These are phyloP conservation scores for Penicillium sp. DNA, from an alignment of 2,329 filamentous ascomycete species.

Conservation along the genomic window DNA sequence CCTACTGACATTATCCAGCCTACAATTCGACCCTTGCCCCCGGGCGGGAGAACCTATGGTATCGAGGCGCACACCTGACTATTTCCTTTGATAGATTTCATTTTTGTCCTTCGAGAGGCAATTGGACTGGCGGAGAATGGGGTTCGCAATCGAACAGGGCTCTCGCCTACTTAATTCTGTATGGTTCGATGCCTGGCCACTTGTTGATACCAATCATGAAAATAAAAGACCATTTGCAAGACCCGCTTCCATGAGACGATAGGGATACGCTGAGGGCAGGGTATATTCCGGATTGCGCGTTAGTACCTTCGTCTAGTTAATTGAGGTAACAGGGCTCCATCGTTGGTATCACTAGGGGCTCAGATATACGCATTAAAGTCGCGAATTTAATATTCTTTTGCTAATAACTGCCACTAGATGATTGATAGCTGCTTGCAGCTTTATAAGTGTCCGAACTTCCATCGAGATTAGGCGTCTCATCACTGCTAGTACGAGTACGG, in stretches of 20 bases:
- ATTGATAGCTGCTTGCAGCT: not conserved
- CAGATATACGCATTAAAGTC: not conserved
- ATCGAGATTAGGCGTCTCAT: not conserved
- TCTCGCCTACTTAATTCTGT: conserved; percentile 35
- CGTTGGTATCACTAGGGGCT: not conserved
- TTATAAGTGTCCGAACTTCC: not conserved
- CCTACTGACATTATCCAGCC: conserved; percentile 55
- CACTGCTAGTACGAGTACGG: too few relatives aligned
- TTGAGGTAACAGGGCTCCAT: not conserved
- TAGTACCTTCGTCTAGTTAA: not conserved
- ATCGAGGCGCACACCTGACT: conserved; percentile 93
- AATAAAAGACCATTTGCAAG: conserved; percentile 39
- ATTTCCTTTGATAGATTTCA: conserved; percentile 75
- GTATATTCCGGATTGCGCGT: not conserved
- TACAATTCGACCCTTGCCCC: conserved; percentile 98
- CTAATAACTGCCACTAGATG: not conserved
- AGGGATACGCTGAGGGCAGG: not conserved
- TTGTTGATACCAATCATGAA: conserved; percentile 45
- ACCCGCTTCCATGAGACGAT: conserved; percentile 3
- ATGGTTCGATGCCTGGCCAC: conserved; percentile 36
- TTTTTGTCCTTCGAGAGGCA: conserved; percentile 30
- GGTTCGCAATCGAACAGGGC: conserved; percentile 30
- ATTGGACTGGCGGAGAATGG: conserved; percentile 29
- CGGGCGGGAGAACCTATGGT: conserved; percentile 98
- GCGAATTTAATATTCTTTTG: not conserved